phyloP scores from a whole-genome alignment of 140 eudicot genomes.

The Flaveria floridana region DNA sequence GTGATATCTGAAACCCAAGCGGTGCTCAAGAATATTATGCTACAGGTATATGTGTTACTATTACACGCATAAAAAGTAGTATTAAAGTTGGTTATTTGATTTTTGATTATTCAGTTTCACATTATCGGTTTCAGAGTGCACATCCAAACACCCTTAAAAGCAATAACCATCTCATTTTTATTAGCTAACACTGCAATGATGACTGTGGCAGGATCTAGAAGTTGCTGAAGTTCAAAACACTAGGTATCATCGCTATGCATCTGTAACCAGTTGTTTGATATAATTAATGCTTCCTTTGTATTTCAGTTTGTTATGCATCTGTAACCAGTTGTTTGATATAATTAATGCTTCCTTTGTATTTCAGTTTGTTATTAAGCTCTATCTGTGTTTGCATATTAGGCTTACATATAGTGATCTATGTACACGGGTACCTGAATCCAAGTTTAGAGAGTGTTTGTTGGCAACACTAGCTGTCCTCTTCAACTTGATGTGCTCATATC shows the following conservation, averaged over 20 bases:
- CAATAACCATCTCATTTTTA: slow-evolving; percentile 14
- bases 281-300: slow-evolving; percentile 5
- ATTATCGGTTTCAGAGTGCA: background rate
- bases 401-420: slow-evolving; percentile 92
- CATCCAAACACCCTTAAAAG: slow-evolving; percentile 1
- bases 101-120: slow-evolving; percentile 23
- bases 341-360: slow-evolving; percentile 5
- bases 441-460: slow-evolving; percentile 79
- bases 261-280: slow-evolving; percentile 22
- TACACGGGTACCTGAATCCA: slow-evolving; percentile 76
- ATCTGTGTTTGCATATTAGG: slow-evolving; percentile 45
- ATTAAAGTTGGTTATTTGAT: slow-evolving; percentile 12
- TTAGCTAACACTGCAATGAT: slow-evolving; percentile 24
- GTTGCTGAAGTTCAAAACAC: slow-evolving; percentile 41
- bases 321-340: slow-evolving; percentile 20
- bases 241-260: slow-evolving; percentile 43
- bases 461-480: slow-evolving; percentile 78
- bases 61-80: background rate
- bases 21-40: slow-evolving; percentile 57
- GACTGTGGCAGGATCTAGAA: slow-evolving; percentile 57
- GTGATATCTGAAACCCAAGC: slow-evolving; percentile 82
- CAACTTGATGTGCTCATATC: slow-evolving; percentile 77
- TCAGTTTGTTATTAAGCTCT: slow-evolving; percentile 23
- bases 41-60: slow-evolving; percentile 48
- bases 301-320: slow-evolving; percentile 19